Conservation (phyloP, 345 rosid genomes). For the Ailanthus altissimus region DNA sequence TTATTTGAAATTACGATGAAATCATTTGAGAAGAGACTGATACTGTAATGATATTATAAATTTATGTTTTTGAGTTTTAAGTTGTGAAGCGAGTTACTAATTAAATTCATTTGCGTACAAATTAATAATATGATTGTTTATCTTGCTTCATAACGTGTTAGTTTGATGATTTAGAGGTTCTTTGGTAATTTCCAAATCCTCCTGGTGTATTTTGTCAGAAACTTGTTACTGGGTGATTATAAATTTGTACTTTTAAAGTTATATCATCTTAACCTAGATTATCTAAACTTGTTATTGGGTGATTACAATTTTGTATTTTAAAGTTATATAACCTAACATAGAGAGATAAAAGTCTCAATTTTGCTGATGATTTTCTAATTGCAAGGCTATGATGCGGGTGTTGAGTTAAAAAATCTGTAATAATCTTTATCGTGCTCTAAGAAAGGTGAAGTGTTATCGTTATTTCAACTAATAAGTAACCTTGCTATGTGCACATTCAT, state of each 20-base stretch:
- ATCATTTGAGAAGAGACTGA: background rate
- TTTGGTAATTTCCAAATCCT: background rate
- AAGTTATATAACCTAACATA: background rate
- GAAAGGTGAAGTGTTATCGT: background rate
- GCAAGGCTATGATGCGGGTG: background rate
- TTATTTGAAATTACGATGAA: background rate
- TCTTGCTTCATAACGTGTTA: background rate
- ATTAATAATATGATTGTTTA: background rate
- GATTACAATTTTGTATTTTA: background rate
- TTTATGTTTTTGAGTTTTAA: background rate
- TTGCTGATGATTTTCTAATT: slow-evolving; percentile 6
- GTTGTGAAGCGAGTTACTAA: background rate
- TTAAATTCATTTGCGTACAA: background rate
- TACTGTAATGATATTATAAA: background rate
- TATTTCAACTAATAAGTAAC: background rate
- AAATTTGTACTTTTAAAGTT: background rate
- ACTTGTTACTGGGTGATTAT: background rate
- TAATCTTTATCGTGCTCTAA: background rate
- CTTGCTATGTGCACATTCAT: background rate
- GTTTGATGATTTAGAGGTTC: background rate
- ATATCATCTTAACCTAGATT: background rate
- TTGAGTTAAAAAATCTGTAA: background rate
- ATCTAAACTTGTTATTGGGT: background rate
- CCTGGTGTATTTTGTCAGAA: background rate
- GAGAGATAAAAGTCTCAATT: background rate